A percentile compares a stretch with the other conserved stretches of the same genome.
phyloP scores from a whole-genome alignment of 163 green algal species.

The Chlamydomonas reinhardtii region DNA sequence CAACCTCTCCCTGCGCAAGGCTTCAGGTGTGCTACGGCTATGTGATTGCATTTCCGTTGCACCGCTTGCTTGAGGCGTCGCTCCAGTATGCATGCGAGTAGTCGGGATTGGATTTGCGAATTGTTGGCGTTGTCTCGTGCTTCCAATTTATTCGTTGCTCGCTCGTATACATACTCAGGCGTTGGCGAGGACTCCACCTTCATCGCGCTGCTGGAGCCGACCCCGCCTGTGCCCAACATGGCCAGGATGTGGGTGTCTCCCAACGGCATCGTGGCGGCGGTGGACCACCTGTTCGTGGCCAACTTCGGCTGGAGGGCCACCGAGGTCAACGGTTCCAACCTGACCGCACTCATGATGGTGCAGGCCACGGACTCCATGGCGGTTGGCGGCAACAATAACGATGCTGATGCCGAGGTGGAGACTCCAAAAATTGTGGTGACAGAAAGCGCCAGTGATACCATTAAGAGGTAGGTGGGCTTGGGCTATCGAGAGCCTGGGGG shows the following conservation, averaged over 20 bases:
- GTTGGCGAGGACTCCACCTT: neutral
- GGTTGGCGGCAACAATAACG: no score
- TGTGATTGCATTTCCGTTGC: no score
- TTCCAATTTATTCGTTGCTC: no score
- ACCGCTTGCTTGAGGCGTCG: no score
- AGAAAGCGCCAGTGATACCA: neutral
- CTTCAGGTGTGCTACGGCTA: constrained; percentile 30
- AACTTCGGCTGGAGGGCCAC: constrained; percentile 6
- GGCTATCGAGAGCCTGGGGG: no score
- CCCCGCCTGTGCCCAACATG: neutral
- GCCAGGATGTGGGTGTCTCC: neutral
- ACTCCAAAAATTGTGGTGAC: neutral
- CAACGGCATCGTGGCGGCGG: neutral
- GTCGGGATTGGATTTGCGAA: no score
- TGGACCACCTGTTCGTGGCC: neutral
- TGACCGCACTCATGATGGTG: neutral
- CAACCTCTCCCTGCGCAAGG: constrained; percentile 8
- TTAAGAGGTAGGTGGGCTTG: neutral
- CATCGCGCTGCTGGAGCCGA: neutral
- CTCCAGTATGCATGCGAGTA: no score
- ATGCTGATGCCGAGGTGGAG: neutral
- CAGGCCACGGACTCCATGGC: neutral
- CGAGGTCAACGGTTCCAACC: constrained; percentile 4
- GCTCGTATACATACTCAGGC: neutral
- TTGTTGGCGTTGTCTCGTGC: no score